A percentile compares a stretch with the other conserved stretches of the same genome.
phyloP scores from a whole-genome alignment of 1,284 basidiomycete species.

The Mycena citricolor region DNA sequence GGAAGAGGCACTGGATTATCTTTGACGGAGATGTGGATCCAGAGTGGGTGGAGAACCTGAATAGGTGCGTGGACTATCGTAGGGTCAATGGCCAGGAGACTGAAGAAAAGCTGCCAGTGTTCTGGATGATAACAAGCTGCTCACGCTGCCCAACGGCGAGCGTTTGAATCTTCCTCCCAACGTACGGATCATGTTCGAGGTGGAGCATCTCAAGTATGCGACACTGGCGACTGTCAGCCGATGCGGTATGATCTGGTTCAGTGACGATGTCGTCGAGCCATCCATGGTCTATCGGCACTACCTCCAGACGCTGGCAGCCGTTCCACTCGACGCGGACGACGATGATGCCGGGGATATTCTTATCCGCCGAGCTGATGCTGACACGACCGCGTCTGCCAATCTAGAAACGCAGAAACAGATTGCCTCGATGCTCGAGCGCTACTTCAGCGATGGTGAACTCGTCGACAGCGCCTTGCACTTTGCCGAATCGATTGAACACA shows the following conservation, averaged over 20 bases:
- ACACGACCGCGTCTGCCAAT: conserved; percentile 54
- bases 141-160: conserved; percentile 98
- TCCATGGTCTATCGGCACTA: conserved; percentile 93
- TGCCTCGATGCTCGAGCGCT: conserved; percentile 74
- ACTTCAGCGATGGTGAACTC: conserved; percentile 82
- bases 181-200: conserved; percentile 99
- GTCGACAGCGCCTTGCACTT: conserved; percentile 79
- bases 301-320: conserved; percentile 72
- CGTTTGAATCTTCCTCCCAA: conserved; percentile 96
- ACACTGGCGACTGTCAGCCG: conserved; percentile 99
- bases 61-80: conserved; percentile 67
- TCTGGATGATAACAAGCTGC: conserved; percentile 96
- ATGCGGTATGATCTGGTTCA: conserved; percentile 99
- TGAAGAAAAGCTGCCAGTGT: conserved; percentile 75
- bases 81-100: no score
- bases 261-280: conserved; percentile 90
- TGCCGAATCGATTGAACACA: conserved; percentile 86
- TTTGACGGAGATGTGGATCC: conserved; percentile 99
- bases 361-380: conserved; percentile 58
- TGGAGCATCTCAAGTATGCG: conserved; percentile 96
- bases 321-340: conserved; percentile 88
- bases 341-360: conserved; percentile 73
- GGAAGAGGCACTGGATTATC: conserved; percentile 98
- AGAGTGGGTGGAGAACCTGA: conserved; percentile 99
- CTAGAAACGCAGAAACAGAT: conserved; percentile 83